Base-by-base conservation (phyloP, 73 alveolate genomes). In the Uronychia setigera region DNA sequence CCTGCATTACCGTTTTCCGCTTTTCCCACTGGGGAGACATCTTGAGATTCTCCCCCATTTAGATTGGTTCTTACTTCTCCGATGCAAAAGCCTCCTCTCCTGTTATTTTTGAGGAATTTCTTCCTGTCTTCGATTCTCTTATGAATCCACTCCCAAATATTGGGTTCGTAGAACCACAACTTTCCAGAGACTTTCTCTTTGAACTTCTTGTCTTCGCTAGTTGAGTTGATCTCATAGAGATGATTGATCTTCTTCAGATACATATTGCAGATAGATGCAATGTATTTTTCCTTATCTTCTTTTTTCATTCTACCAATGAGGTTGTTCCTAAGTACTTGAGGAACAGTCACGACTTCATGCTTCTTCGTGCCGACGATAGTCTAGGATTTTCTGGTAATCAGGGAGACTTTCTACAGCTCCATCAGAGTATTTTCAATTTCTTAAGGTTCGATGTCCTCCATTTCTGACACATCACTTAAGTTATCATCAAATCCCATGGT, bases 141-240 rank as follows among this genome's bases (percentile, higher is more conserved):
- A 30, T 76, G 30, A 76, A 76, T 76, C 28, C 81, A 76, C 19
- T 76, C 81, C 81, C 81, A 76, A 9, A 76, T 76, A 30, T 30
- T 30, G 32, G 81, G 58, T 30, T 76, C 81, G 32, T 76, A 76
- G 30, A 76, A 76, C 58, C 28, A 76, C 5, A 76, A 5, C 27
- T 76, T 76, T 9, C 19, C 32, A 1, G 32, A 26, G 1, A 76
- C 81, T 58, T 76, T 29, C 26, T 76, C 81, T 5, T 76, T 76
- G 27, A 1, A 9, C 46, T 76, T 32, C 5, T 26, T 31, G 32
- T 76, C 81, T 26, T 9, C 35, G 46, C 46, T 76, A 5, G 28
- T 76, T 5, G 67, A 46, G 59, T 76, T 76, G 59, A 26, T 5
- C 59, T 76, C 31, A 30, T 5, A 76, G 27, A 76, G 59, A 9